Percentiles rank a stretch among this genome's conserved stretches.
phyloP scores from a whole-genome alignment of 305 asterid species.

The Fraxinus dipetala region DNA sequence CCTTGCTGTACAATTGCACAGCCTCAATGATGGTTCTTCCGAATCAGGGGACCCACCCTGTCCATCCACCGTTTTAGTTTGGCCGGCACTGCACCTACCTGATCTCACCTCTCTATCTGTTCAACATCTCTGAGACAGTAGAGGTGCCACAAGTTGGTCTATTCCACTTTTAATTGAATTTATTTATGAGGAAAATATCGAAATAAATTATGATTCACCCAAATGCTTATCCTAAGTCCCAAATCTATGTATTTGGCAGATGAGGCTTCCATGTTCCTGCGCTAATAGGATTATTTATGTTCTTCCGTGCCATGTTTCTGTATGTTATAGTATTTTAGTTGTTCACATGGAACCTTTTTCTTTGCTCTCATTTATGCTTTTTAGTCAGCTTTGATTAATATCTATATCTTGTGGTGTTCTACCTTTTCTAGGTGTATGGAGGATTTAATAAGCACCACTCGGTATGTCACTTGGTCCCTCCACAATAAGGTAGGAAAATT shows the following conservation, averaged over 20 bases:
- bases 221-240: neutral
- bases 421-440: constrained; percentile 80
- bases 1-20: neutral
- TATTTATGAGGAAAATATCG: neutral
- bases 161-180: neutral
- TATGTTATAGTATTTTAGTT: neutral
- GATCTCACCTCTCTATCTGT: neutral
- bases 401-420: constrained; percentile 12
- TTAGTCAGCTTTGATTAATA: constrained; percentile 3
- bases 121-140: neutral
- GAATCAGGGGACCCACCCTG: neutral
- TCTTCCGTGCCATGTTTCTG: neutral
- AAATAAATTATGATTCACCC: neutral
- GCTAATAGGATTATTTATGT: neutral
- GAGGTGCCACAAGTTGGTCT: neutral
- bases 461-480: constrained; percentile 97
- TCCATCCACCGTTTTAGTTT: neutral
- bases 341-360: neutral
- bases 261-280: neutral
- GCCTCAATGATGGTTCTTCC: neutral
- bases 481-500: constrained; percentile 70
- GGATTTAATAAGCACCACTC: constrained; percentile 92
- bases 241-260: neutral
- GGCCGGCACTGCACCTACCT: neutral
- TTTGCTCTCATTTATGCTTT: constrained; percentile 1